Percentiles rank a stretch among this genome's conserved stretches.
These are phyloP conservation scores for Kazachstania africana DNA, from an alignment of 805 yeast species.

Conservation along the genomic window DNA sequence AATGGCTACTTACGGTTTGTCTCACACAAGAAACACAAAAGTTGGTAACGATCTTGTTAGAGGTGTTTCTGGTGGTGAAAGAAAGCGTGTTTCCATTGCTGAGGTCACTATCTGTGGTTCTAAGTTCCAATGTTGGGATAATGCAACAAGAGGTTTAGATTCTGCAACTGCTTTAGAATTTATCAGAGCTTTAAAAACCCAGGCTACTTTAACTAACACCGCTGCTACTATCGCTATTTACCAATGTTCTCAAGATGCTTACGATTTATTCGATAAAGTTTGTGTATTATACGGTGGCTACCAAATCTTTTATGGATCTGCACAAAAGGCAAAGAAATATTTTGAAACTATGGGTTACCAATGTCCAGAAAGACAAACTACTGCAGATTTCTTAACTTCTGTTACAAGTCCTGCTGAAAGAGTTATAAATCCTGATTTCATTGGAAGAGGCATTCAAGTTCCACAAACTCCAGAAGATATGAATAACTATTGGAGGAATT, in stretches of 20 bases:
- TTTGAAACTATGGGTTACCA: background rate
- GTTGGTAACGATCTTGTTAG: background rate
- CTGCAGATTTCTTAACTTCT: background rate
- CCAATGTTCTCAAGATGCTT: constrained; percentile 57
- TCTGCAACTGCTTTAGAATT: background rate
- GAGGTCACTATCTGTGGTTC: background rate
- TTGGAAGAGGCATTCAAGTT: background rate
- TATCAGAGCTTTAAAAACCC: background rate
- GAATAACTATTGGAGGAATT: background rate
- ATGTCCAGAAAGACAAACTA: background rate
- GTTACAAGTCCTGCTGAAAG: background rate
- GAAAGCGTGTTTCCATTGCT: background rate
- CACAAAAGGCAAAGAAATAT: background rate
- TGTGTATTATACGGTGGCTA: constrained; percentile 23
- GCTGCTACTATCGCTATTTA: constrained; percentile 8
- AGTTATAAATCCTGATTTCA: background rate
- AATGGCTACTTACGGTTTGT: background rate
- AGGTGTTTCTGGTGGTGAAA: background rate
- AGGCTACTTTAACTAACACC: background rate
- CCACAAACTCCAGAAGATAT: background rate
- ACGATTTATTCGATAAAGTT: constrained; percentile 51
- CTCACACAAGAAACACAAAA: background rate
- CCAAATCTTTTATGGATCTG: background rate
- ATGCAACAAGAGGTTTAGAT: constrained; percentile 23
- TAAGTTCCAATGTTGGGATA: constrained; percentile 50